phyloP scores from a whole-genome alignment of 73 alveolate genomes.

The Paramecium pentaurelia region DNA sequence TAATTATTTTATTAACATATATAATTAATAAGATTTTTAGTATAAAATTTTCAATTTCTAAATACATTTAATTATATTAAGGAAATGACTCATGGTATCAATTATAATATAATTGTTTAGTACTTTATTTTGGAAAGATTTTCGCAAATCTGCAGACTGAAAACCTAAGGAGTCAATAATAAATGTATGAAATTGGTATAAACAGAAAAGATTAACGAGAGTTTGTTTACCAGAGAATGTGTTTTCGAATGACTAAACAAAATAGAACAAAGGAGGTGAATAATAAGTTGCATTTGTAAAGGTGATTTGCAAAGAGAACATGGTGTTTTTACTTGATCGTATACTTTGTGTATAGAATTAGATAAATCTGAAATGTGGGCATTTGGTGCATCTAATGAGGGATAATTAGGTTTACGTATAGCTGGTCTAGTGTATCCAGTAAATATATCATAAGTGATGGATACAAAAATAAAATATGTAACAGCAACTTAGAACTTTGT shows the following conservation, averaged over 20 bases:
- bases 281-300: not conserved
- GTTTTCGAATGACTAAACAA: not conserved
- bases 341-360: not conserved
- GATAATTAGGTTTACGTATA: not conserved
- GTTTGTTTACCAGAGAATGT: not conserved
- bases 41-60: not conserved
- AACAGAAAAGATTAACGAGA: not conserved
- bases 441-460: not conserved
- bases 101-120: not conserved
- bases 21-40: slow-evolving; percentile 38
- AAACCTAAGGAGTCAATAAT: not conserved
- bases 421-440: not conserved
- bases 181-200: not conserved
- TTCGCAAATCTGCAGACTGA: not conserved
- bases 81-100: slow-evolving; percentile 21
- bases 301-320: not conserved
- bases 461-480: not conserved
- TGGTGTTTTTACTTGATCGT: not conserved
- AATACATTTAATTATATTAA: not conserved
- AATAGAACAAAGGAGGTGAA: slow-evolving; percentile 22
- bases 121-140: not conserved
- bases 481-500: not conserved
- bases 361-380: slow-evolving; percentile 10
- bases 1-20: not conserved
- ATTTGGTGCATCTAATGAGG: not conserved